phyloP scores from a whole-genome alignment of 768 basidiomycete species.

The Paxillus rubicundulus region DNA sequence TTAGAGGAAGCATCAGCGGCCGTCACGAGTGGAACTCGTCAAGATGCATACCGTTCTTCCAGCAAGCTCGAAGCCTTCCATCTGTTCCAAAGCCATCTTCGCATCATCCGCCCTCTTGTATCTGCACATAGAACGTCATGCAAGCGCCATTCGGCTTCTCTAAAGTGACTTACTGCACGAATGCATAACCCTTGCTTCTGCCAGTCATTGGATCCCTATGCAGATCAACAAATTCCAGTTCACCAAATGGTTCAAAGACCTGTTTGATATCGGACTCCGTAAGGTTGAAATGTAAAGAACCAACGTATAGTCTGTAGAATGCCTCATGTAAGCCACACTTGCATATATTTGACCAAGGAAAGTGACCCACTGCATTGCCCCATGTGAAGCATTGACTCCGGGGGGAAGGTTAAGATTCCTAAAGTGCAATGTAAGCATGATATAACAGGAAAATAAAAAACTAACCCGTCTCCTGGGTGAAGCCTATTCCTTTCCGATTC shows the following conservation, averaged over 20 bases:
- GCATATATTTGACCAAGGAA: constrained; percentile 16
- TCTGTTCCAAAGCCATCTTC: constrained; percentile 94
- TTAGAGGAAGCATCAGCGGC: constrained; percentile 30
- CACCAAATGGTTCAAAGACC: constrained; percentile 98
- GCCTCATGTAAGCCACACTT: constrained; percentile 10
- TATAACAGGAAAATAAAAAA: constrained; percentile 8
- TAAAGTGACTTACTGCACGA: constrained; percentile 74
- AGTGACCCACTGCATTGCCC: constrained; percentile 75
- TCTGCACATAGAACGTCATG: constrained; percentile 37
- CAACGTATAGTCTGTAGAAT: constrained; percentile 81
- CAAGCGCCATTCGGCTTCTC: not conserved
- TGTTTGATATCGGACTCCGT: constrained; percentile 97
- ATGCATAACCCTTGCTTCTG: constrained; percentile 96
- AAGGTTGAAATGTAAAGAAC: constrained; percentile 94
- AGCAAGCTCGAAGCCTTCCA: constrained; percentile 98
- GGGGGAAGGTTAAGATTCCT: constrained; percentile 83
- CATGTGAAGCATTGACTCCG: constrained; percentile 77
- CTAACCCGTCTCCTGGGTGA: constrained; percentile 86
- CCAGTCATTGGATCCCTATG: constrained; percentile 94
- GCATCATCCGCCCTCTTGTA: constrained; percentile 92
- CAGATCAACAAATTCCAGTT: constrained; percentile 97
- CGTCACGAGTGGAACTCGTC: constrained; percentile 11
- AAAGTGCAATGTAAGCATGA: constrained; percentile 8
- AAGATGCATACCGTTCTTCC: constrained; percentile 72
- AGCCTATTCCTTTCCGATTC: constrained; percentile 93